Percentiles rank a stretch among this genome's conserved stretches.
These are phyloP conservation scores for Lactifluus piperatus DNA, from an alignment of 768 basidiomycete genomes.

Conservation along the genomic window DNA sequence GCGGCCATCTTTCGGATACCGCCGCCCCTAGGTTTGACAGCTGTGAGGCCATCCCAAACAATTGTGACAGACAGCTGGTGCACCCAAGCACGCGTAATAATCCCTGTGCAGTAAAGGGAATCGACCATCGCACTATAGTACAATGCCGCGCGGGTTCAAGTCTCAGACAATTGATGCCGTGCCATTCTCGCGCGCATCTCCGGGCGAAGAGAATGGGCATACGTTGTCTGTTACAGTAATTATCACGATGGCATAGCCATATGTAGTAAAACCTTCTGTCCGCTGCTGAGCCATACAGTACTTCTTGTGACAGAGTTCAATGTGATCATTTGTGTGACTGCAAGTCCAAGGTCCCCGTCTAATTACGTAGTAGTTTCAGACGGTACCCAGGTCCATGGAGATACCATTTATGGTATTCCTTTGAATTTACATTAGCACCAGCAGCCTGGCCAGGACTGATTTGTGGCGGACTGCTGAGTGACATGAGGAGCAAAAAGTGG, in stretches of 20 bases:
- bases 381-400: neutral
- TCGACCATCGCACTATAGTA: neutral
- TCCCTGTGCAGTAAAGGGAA: neutral
- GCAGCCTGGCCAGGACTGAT: neutral
- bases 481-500: neutral
- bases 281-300: neutral
- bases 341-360: neutral
- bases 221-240: neutral
- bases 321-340: neutral
- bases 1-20: neutral
- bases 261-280: neutral
- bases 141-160: neutral
- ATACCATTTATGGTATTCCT: neutral
- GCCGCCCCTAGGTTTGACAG: neutral
- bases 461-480: neutral
- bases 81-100: neutral
- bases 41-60: neutral
- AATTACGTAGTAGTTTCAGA: neutral
- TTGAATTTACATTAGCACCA: neutral
- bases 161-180: neutral
- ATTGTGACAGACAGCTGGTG: too few relatives aligned
- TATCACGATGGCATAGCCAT: neutral
- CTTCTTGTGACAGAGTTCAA: neutral
- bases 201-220: neutral
- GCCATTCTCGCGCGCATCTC: constrained; percentile 3